These are phyloP conservation scores for Arthrocladium fulminans DNA, from an alignment of 2,329 filamentous ascomycete species.

Conservation along the genomic window DNA sequence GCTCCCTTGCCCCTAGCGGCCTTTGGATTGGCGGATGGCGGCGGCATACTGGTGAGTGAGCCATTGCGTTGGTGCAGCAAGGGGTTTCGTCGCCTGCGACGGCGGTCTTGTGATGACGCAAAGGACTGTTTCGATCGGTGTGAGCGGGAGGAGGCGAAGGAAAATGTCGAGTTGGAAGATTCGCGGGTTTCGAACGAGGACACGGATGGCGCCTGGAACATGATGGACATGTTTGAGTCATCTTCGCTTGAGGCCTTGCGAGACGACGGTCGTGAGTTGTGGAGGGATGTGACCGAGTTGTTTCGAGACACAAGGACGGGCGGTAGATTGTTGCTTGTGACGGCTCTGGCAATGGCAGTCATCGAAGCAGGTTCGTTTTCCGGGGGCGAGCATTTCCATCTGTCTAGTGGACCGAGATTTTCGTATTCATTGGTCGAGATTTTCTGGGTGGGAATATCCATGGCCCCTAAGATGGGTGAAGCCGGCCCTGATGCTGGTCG, in stretches of 20 bases:
- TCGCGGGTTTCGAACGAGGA: conserved; percentile 48
- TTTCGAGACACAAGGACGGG: conserved; percentile 24
- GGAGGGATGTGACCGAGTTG: conserved; percentile 15
- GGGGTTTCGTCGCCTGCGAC: conserved; percentile 44
- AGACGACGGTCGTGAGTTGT: conserved; percentile 30
- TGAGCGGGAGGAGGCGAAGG: conserved; percentile 49
- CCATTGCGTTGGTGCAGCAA: conserved; percentile 19
- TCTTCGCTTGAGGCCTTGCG: conserved; percentile 38
- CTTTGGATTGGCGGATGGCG: conserved; percentile 23
- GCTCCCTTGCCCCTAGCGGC: conserved; percentile 32
- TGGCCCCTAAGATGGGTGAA: conserved; percentile 61
- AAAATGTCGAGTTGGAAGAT: conserved; percentile 46
- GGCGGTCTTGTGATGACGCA: conserved; percentile 51
- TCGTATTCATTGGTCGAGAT: conserved; percentile 31
- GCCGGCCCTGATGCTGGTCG: conserved; percentile 50
- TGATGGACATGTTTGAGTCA: conserved; percentile 44
- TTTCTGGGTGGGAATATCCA: conserved; percentile 56
- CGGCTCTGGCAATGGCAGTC: conserved; percentile 55
- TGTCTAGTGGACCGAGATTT: conserved; percentile 53
- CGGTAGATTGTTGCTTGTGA: conserved; percentile 33
- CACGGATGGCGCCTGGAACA: conserved; percentile 44
- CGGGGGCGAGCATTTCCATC: conserved; percentile 61
- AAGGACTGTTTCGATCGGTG: conserved; percentile 49
- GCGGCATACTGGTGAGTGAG: not conserved
- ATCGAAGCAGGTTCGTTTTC: conserved; percentile 60